Evolutionary conservation across 2,329 filamentous ascomycete genomes (phyloP).

Genomic region (Penicillium polonicum): DNA sequence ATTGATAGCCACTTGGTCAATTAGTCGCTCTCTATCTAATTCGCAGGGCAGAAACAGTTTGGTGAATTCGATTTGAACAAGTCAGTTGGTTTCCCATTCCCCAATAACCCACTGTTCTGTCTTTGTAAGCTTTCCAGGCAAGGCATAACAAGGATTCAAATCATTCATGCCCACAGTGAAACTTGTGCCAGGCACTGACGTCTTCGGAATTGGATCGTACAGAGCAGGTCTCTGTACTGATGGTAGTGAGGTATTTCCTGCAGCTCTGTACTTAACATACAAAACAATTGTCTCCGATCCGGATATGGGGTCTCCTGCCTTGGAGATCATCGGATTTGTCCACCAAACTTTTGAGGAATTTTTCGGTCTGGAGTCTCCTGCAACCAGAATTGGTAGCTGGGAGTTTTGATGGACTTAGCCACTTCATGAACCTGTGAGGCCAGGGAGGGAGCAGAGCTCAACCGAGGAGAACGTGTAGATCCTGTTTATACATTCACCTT

Average conservation of each 20-base stretch:
- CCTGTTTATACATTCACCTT: not conserved
- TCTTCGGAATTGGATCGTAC: constrained; percentile 49
- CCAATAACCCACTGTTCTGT: constrained; percentile 56
- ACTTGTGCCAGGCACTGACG: constrained; percentile 38
- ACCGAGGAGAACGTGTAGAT: not conserved
- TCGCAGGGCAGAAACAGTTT: constrained; percentile 51
- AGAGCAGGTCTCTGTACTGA: constrained; percentile 52
- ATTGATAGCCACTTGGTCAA: constrained; percentile 60
- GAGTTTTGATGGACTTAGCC: not conserved
- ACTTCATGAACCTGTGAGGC: not conserved
- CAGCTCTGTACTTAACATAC: not conserved
- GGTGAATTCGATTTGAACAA: constrained; percentile 54
- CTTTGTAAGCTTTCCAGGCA: constrained; percentile 56
- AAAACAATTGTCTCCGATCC: constrained; percentile 67
- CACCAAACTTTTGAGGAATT: not conserved
- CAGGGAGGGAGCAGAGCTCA: not conserved
- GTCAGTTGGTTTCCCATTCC: constrained; percentile 60
- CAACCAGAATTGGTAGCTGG: not conserved
- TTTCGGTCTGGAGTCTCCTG: not conserved
- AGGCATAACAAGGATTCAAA: constrained; percentile 56
- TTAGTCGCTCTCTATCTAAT: constrained; percentile 57
- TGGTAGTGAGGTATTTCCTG: not conserved
- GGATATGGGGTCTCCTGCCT: constrained; percentile 57
- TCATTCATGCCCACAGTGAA: constrained; percentile 47
- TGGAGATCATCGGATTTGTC: constrained; percentile 31